Evolutionary conservation across 306 rosid genomes (phyloP).

Genomic region (Acacia confusa): DNA sequence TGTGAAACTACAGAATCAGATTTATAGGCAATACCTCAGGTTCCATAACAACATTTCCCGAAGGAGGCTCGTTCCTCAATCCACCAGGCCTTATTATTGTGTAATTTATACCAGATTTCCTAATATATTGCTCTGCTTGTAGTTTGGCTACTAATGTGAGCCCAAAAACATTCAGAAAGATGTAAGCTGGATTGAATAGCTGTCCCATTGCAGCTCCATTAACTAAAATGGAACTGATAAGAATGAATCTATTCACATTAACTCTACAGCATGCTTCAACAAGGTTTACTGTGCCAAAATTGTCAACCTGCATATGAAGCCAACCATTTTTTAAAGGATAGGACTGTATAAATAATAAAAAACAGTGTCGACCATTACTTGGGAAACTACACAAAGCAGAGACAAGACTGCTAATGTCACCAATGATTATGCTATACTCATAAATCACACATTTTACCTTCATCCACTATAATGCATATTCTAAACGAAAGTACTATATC

Average conservation of each 20-base stretch:
- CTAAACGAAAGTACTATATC: neutral
- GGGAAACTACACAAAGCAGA: neutral
- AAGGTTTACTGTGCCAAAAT: constrained; percentile 86
- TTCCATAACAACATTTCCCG: constrained; percentile 84
- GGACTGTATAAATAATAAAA: neutral
- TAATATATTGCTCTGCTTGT: constrained; percentile 73
- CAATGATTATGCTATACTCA: neutral
- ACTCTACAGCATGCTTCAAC: constrained; percentile 86
- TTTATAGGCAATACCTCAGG: constrained; percentile 64
- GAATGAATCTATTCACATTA: constrained; percentile 80
- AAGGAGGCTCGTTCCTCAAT: constrained; percentile 84
- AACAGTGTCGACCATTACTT: neutral
- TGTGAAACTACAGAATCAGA: constrained; percentile 22
- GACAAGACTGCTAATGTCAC: neutral
- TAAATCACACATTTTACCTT: neutral
- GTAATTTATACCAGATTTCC: constrained; percentile 93
- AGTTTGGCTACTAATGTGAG: constrained; percentile 92
- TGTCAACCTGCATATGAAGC: constrained; percentile 70
- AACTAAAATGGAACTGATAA: constrained; percentile 88
- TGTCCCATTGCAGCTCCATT: constrained; percentile 98
- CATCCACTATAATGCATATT: neutral
- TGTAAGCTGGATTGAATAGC: constrained; percentile 86
- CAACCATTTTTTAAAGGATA: constrained; percentile 12
- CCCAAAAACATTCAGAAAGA: constrained; percentile 86
- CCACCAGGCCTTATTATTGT: constrained; percentile 98